These are phyloP conservation scores for Pythium chondricola DNA, from an alignment of 352 stramenopile species.

Conservation along the genomic window DNA sequence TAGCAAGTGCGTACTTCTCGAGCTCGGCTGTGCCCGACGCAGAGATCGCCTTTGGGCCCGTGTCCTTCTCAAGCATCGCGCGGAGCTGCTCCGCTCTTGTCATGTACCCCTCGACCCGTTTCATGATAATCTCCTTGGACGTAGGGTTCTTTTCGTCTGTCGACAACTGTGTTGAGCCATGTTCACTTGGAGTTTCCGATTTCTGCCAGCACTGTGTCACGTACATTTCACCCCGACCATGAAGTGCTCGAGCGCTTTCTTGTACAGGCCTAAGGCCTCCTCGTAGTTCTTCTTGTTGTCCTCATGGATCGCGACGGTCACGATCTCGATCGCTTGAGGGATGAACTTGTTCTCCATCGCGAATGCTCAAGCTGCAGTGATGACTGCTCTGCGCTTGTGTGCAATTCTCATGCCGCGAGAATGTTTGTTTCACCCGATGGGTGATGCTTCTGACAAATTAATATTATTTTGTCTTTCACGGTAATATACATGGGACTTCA, in stretches of 20 bases:
- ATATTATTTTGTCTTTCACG: conserved; percentile 16
- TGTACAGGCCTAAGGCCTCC: conserved; percentile 82
- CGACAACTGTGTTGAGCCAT: not conserved
- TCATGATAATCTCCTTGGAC: conserved; percentile 88
- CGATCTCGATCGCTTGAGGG: conserved; percentile 87
- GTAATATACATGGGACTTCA: conserved; percentile 19
- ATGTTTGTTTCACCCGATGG: conserved; percentile 3
- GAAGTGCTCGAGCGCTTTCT: conserved; percentile 87
- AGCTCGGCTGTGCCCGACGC: conserved; percentile 48
- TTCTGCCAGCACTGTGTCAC: no score
- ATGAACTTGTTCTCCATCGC: conserved; percentile 90
- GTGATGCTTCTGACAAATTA: conserved; percentile 8
- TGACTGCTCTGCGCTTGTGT: not conserved
- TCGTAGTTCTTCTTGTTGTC: conserved; percentile 89
- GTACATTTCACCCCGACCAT: conserved; percentile 87
- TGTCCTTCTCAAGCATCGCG: conserved; percentile 66
- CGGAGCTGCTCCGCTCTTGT: conserved; percentile 83
- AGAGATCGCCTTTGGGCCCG: conserved; percentile 47
- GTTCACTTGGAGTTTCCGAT: no score
- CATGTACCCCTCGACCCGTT: conserved; percentile 88
- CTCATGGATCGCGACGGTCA: conserved; percentile 81
- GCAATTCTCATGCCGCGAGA: not conserved
- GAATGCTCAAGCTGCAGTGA: not conserved
- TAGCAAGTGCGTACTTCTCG: conserved; percentile 50
- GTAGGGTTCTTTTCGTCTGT: conserved; percentile 90